Evolutionary conservation across 768 basidiomycete species (phyloP).

Genomic region (Hygrophoropsis aurantiaca): DNA sequence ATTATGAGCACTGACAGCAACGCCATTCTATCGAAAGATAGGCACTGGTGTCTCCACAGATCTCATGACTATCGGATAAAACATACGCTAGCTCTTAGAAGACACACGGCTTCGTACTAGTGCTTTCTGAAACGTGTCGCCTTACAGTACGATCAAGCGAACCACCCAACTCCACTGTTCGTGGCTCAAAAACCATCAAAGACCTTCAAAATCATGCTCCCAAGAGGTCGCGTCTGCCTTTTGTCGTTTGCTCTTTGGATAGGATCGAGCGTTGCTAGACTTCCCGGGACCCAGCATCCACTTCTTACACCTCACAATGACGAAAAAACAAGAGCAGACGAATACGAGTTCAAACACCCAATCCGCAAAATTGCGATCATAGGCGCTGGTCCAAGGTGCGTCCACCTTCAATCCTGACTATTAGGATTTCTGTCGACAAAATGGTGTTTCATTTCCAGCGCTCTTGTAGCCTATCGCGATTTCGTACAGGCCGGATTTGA

Average conservation of each 20-base stretch:
- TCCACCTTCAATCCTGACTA: neutral
- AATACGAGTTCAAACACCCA: conserved; percentile 37
- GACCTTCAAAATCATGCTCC: too few relatives aligned
- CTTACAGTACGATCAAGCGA: too few relatives aligned
- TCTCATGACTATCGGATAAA: too few relatives aligned
- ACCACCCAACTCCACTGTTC: too few relatives aligned
- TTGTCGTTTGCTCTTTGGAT: neutral
- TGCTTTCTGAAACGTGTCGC: too few relatives aligned
- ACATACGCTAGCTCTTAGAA: too few relatives aligned
- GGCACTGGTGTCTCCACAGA: too few relatives aligned
- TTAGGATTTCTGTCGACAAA: neutral
- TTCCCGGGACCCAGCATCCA: neutral
- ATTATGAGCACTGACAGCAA: too few relatives aligned
- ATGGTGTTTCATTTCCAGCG: conserved; percentile 19
- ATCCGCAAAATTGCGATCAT: conserved; percentile 40
- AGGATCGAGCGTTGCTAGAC: neutral
- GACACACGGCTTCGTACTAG: too few relatives aligned
- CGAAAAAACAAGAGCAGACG: conserved; percentile 9
- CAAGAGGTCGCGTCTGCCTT: neutral
- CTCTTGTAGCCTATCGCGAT: conserved; percentile 37
- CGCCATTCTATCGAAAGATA: too few relatives aligned
- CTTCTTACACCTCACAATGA: conserved; percentile 2
- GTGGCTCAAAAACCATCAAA: too few relatives aligned
- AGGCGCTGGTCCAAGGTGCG: conserved; percentile 41
- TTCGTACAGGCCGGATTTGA: conserved; percentile 34